Conservation (phyloP, 2,329 filamentous ascomycete genomes). For the Venturia nashicola region DNA sequence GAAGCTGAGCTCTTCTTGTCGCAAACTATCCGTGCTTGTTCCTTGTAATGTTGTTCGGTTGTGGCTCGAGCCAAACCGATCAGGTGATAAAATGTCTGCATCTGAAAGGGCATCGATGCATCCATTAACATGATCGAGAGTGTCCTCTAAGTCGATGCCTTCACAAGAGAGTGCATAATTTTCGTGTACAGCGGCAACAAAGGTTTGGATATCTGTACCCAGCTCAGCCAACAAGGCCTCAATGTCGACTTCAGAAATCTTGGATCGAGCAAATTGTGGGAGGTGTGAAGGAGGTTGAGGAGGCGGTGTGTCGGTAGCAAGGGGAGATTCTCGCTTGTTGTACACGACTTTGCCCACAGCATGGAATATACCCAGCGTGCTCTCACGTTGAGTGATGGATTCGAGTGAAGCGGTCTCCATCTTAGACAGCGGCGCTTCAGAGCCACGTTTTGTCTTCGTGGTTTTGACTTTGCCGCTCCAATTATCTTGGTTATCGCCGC, state of each 20-base stretch:
- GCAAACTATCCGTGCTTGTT: constrained; percentile 55
- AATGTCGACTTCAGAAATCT: constrained; percentile 31
- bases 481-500: constrained; percentile 60
- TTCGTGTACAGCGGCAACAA: constrained; percentile 81
- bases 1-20: constrained; percentile 90
- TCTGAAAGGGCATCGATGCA: constrained; percentile 82
- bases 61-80: constrained; percentile 51
- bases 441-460: constrained; percentile 37
- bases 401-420: constrained; percentile 71
- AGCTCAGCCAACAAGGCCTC: constrained; percentile 83
- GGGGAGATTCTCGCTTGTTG: constrained; percentile 63
- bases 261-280: constrained; percentile 30
- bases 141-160: constrained; percentile 41
- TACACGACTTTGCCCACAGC: constrained; percentile 92
- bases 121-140: constrained; percentile 68
- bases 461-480: constrained; percentile 66
- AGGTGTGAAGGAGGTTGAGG: constrained; percentile 35
- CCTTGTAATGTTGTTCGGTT: constrained; percentile 34
- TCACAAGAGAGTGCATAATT: constrained; percentile 85
- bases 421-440: constrained; percentile 51
- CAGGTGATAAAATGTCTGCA: constrained; percentile 71
- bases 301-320: constrained; percentile 18
- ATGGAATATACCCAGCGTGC: constrained; percentile 87
- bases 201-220: constrained; percentile 83
- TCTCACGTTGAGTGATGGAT: constrained; percentile 74